These are phyloP conservation scores for Saccharomycopsis hybrid DNA, from an alignment of 1,139 yeast species.

Conservation along the genomic window DNA sequence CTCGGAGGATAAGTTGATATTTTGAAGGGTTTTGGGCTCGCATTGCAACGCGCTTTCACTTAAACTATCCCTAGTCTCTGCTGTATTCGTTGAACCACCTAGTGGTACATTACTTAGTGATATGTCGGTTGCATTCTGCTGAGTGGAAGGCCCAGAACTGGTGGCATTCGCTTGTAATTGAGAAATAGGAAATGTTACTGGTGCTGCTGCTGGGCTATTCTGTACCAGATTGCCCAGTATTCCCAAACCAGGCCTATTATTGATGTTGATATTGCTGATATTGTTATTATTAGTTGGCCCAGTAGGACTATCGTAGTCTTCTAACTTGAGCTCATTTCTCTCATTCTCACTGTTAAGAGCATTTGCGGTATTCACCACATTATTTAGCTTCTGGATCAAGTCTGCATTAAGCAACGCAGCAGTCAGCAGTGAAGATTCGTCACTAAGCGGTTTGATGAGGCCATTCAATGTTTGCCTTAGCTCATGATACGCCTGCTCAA, in stretches of 20 bases:
- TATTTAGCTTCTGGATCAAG: slow-evolving; percentile 15
- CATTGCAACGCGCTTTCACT: slow-evolving; percentile 44
- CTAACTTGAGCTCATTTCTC: not conserved
- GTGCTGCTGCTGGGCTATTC: too few species aligned
- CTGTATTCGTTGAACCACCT: not conserved
- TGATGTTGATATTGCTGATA: not conserved
- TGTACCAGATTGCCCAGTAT: too few species aligned
- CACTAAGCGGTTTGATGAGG: slow-evolving; percentile 13
- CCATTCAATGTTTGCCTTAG: slow-evolving; percentile 46
- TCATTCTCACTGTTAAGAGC: slow-evolving; percentile 10
- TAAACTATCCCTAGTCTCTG: slow-evolving; percentile 22
- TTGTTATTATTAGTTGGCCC: not conserved
- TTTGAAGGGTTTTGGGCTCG: slow-evolving; percentile 62
- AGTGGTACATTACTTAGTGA: not conserved
- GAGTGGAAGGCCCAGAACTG: not conserved
- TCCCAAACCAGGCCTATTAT: not conserved
- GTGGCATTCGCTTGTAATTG: not conserved
- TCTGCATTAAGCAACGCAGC: slow-evolving; percentile 14
- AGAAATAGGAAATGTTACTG: too few species aligned
- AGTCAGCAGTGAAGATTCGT: not conserved
- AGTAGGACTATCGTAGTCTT: not conserved
- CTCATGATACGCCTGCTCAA: slow-evolving; percentile 72
- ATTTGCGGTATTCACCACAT: slow-evolving; percentile 18
- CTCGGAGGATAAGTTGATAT: slow-evolving; percentile 51
- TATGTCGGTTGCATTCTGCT: not conserved